Percentiles rank a stretch among this genome's conserved stretches.
Evolutionary conservation across 805 yeast species (phyloP).

Genomic region (Suhomyces sp.): DNA sequence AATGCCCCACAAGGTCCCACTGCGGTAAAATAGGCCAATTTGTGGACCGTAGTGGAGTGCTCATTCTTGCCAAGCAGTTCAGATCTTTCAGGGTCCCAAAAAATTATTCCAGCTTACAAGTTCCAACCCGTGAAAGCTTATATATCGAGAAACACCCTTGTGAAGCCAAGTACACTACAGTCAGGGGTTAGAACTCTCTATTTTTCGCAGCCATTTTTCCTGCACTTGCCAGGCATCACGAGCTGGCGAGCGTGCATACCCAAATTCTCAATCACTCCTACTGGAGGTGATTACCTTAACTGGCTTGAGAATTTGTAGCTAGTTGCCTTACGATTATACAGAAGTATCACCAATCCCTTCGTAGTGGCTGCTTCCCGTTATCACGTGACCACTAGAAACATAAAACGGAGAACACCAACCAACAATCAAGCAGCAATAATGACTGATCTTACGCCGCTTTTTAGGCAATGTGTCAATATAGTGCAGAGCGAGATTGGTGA

Average conservation of each 20-base stretch:
- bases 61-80: no score
- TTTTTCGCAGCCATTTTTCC: not conserved
- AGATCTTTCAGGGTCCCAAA: no score
- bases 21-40: not conserved
- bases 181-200: no score
- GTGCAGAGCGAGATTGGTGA: conserved; percentile 31
- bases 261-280: not conserved
- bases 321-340: no score
- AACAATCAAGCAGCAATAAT: conserved; percentile 17
- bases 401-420: not conserved
- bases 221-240: not conserved
- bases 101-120: no score
- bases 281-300: not conserved
- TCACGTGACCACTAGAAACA: not conserved
- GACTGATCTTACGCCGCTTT: conserved; percentile 50
- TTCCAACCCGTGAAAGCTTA: no score
- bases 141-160: no score
- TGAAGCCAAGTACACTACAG: no score
- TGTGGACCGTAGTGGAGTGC: not conserved
- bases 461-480: conserved; percentile 46
- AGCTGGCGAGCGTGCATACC: not conserved
- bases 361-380: not conserved
- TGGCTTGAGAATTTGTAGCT: not conserved
- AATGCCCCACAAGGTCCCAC: not conserved
- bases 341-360: not conserved